Conservation (phyloP, 306 rosid genomes). For the Canavalia gladiata region DNA sequence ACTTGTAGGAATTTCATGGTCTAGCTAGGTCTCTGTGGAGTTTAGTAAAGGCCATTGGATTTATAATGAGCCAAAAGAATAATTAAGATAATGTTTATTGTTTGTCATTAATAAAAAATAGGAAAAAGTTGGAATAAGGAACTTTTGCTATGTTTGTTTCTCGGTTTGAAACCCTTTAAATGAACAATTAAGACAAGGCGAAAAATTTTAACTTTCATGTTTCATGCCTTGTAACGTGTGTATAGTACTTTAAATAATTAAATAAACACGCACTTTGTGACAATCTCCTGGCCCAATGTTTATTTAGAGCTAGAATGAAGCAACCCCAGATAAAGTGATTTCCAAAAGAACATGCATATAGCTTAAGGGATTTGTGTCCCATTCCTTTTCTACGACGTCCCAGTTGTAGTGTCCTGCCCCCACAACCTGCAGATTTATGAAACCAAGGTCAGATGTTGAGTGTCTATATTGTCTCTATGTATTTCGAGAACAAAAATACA, state of each 20-base stretch:
- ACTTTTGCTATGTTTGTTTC: background rate
- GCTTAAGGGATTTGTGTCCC: slow-evolving; percentile 33
- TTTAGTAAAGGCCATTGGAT: slow-evolving; percentile 6
- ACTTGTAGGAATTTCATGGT: background rate
- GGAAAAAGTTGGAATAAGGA: background rate
- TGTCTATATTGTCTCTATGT: background rate
- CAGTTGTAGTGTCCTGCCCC: slow-evolving; percentile 2
- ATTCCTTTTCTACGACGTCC: slow-evolving; percentile 13
- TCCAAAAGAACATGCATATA: slow-evolving; percentile 40
- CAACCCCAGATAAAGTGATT: slow-evolving; percentile 40
- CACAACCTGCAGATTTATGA: slow-evolving; percentile 27
- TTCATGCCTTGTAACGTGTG: too few species aligned
- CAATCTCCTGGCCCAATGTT: background rate
- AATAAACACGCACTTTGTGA: too few species aligned
- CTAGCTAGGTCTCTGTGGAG: background rate
- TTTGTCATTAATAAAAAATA: background rate
- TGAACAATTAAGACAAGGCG: too few species aligned
- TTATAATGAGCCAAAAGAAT: slow-evolving; percentile 1
- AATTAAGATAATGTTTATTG: background rate
- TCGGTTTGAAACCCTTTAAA: too few species aligned
- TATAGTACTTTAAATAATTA: too few species aligned
- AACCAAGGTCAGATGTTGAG: background rate
- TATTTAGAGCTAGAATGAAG: background rate
- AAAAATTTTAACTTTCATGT: too few species aligned
- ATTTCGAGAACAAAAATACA: slow-evolving; percentile 23